Conservation (phyloP, 225 moss, liverwort and hornwort genomes). For the Polytrichum commune region DNA sequence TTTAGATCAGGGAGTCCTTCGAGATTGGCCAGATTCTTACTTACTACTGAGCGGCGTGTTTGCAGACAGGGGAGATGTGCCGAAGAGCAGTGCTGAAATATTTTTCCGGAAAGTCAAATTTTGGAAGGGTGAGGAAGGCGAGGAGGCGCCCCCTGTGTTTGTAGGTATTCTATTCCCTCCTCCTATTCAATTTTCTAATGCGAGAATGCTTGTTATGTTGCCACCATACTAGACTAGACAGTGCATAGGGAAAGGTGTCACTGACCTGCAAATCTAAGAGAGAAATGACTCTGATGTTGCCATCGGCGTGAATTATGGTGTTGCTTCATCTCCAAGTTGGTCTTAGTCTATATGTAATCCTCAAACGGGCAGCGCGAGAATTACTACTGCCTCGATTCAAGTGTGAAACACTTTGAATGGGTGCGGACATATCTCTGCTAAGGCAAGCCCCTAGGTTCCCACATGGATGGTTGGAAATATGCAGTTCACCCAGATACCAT, state of each 20-base stretch:
- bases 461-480: no score
- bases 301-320: no score
- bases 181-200: background rate
- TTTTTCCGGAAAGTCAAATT: conserved; percentile 99
- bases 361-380: background rate
- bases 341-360: conserved; percentile 13
- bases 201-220: conserved; percentile 5
- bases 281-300: no score
- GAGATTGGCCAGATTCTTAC: no score
- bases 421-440: no score
- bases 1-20: background rate
- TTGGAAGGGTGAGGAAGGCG: conserved; percentile 99
- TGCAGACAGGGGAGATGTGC: conserved; percentile 96
- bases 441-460: no score
- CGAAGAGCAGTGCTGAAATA: conserved; percentile 94
- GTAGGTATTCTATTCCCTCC: conserved; percentile 76
- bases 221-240: background rate
- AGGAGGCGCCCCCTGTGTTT: conserved; percentile 99
- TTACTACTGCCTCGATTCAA: background rate
- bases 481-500: no score
- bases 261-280: no score
- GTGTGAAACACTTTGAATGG: no score
- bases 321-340: conserved; percentile 1
- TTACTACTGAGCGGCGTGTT: conserved; percentile 6
- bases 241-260: no score